Conservation (phyloP, 768 basidiomycete species). For the Termitomyces sp. region DNA sequence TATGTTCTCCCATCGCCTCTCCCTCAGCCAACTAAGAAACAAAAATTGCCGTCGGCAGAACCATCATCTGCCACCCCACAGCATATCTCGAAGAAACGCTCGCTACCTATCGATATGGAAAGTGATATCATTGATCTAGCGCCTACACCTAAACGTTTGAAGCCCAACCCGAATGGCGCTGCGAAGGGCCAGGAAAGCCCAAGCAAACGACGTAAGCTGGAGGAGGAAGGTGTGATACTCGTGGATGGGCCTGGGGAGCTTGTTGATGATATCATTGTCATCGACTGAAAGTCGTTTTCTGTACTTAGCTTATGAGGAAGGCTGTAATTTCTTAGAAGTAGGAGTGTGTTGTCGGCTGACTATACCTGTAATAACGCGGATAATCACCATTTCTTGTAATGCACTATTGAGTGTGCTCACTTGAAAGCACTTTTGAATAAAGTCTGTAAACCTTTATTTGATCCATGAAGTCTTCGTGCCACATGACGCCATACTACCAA, state of each 20-base stretch:
- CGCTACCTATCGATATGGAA: slow-evolving; percentile 50
- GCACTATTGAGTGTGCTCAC: not conserved
- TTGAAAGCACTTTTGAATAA: no score
- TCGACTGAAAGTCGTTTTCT: slow-evolving; percentile 22
- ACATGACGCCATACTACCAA: no score
- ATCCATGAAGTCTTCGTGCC: no score
- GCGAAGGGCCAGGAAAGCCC: slow-evolving; percentile 39
- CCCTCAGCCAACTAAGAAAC: slow-evolving; percentile 48
- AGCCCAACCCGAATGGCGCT: slow-evolving; percentile 14
- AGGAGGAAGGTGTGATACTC: slow-evolving; percentile 72
- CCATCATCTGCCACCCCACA: slow-evolving; percentile 40
- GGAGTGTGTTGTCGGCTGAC: not conserved
- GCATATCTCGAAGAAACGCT: slow-evolving; percentile 46
- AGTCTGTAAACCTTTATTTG: no score
- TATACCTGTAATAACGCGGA: not conserved
- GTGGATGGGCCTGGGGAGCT: slow-evolving; percentile 58
- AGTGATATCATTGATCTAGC: slow-evolving; percentile 52
- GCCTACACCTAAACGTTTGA: slow-evolving; percentile 54
- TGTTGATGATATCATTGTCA: slow-evolving; percentile 57
- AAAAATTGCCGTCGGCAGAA: slow-evolving; percentile 34
- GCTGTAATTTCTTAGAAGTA: not conserved
- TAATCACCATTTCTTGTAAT: not conserved
- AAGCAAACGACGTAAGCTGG: slow-evolving; percentile 60
- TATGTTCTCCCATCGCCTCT: slow-evolving; percentile 65
- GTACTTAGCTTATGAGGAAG: no score